Evolutionary conservation across 352 stramenopile species (phyloP).

Genomic region (Phytophthora pluvialis): DNA sequence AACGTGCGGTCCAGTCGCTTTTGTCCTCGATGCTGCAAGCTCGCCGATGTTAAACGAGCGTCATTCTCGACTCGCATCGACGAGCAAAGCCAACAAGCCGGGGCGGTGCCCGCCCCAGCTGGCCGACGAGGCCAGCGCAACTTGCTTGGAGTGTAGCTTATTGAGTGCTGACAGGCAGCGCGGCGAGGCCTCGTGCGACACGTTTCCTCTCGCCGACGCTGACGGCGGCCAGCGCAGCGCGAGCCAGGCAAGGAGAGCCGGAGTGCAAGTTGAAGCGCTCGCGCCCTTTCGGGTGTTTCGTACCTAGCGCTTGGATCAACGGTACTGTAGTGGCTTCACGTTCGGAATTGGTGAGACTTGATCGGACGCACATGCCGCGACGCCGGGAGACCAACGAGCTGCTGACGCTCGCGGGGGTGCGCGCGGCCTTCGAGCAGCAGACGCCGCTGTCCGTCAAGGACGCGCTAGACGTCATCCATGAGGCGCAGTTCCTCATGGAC

Average conservation of each 20-base stretch:
- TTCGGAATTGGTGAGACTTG: slow-evolving; percentile 11
- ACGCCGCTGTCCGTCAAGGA: slow-evolving; percentile 57
- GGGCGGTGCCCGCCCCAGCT: not conserved
- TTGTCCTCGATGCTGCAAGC: not conserved
- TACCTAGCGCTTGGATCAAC: slow-evolving; percentile 11
- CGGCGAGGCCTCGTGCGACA: slow-evolving; percentile 24
- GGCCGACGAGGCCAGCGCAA: slow-evolving; percentile 21
- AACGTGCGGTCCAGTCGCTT: slow-evolving; percentile 16
- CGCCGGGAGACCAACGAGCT: slow-evolving; percentile 40
- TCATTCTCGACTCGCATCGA: slow-evolving; percentile 14
- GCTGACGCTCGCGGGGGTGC: slow-evolving; percentile 48
- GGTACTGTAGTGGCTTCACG: slow-evolving; percentile 8
- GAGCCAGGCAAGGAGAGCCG: slow-evolving; percentile 1
- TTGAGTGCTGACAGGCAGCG: slow-evolving; percentile 4
- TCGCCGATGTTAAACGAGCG: not conserved
- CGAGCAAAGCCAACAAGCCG: slow-evolving; percentile 1
- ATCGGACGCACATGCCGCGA: slow-evolving; percentile 32
- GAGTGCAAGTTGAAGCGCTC: slow-evolving; percentile 38
- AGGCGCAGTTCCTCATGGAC: slow-evolving; percentile 66
- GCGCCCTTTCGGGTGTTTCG: slow-evolving; percentile 27
- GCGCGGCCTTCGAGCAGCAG: slow-evolving; percentile 70
- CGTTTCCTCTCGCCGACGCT: slow-evolving; percentile 18
- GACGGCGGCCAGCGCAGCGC: not conserved
- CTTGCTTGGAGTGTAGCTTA: not conserved
- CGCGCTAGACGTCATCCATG: slow-evolving; percentile 68